Conservation (phyloP, 768 basidiomycete genomes). For the Lepiota venenata region DNA sequence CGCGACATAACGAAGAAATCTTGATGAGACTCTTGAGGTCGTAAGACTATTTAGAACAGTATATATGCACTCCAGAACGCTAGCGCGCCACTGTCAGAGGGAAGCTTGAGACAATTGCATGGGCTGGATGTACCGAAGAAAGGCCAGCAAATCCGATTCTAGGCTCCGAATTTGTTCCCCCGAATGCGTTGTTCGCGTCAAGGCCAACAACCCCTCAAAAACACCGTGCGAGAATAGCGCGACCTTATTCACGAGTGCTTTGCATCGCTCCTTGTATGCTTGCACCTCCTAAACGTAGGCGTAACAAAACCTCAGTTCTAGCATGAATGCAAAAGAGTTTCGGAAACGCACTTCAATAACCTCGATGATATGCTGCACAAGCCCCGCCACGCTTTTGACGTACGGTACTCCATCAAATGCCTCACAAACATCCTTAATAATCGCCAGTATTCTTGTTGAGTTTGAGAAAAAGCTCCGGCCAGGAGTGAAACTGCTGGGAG, state of each 20-base stretch:
- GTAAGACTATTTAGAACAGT: not conserved
- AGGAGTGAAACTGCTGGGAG: too few relatives aligned
- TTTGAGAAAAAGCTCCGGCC: slow-evolving; percentile 4
- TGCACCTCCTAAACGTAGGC: not conserved
- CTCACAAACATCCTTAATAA: slow-evolving; percentile 17
- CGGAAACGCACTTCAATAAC: slow-evolving; percentile 20
- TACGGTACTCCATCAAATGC: slow-evolving; percentile 23
- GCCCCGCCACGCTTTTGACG: slow-evolving; percentile 20
- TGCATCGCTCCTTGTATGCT: slow-evolving; percentile 4
- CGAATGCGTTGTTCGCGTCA: not conserved
- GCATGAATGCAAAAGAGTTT: not conserved
- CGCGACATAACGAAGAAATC: slow-evolving; percentile 7
- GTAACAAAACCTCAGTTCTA: not conserved
- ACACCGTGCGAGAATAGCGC: slow-evolving; percentile 4
- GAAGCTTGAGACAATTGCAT: not conserved
- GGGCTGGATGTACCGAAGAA: slow-evolving; percentile 4
- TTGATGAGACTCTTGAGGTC: not conserved
- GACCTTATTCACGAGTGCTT: slow-evolving; percentile 3
- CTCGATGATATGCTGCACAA: slow-evolving; percentile 23
- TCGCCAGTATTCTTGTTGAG: slow-evolving; percentile 10
- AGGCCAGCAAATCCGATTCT: slow-evolving; percentile 2
- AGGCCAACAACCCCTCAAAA: slow-evolving; percentile 1
- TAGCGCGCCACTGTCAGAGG: not conserved
- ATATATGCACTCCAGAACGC: slow-evolving; percentile 8
- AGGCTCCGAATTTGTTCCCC: slow-evolving; percentile 3